Base-by-base conservation (phyloP, 2,329 filamentous ascomycete species). In the Trichoderma polysporum region DNA sequence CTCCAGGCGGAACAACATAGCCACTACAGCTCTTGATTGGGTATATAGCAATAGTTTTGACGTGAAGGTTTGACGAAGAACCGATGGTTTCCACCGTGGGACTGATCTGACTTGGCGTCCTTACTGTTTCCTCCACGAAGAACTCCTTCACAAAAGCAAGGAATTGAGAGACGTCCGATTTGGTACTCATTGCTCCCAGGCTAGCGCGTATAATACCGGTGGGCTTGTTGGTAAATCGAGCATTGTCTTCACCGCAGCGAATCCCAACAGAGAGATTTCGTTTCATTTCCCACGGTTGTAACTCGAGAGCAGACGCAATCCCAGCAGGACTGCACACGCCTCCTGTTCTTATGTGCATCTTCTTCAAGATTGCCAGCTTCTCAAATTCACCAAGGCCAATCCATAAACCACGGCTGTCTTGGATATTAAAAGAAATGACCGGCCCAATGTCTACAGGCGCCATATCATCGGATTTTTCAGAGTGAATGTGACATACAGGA, bases 11-110 rank as follows among this genome's bases (percentile, higher is more conserved):
- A 33, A 98, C 83, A 39, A 82, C 81, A 76, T 91, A 97, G 0
- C 91, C 91, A 17, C 89, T 91, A 73, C 95, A 98, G 75, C 93
- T 97, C 78, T 99, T 99, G 74, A 99, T 94, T 0, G 95, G 95
- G 74, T 93, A 99, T 0, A 98, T 86, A 1, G 84, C 88, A 17
- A 94, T 84, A 62, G 82, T 83, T 69, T 90, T 86, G n/a, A 93
- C 82, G 64, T 68, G 71, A 8, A 79, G 66, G 54, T n/a, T 12
- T 33, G 53, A 37, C 2, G 39, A 12, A 12, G 17, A 2, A 4
- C 27, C 19, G 8, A 13, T 3, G 0, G 1, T 2, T 27, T 22
- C 15, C 10, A 12, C 4, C 0, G 17, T 31, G n/a, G 15, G 17
- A n/a, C 22, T 13, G 9, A 27, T n/a, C 7, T 6, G 8, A 4